Evolutionary conservation across 1,139 yeast species (phyloP).

Genomic region (Blastobotrys illinoisensis): DNA sequence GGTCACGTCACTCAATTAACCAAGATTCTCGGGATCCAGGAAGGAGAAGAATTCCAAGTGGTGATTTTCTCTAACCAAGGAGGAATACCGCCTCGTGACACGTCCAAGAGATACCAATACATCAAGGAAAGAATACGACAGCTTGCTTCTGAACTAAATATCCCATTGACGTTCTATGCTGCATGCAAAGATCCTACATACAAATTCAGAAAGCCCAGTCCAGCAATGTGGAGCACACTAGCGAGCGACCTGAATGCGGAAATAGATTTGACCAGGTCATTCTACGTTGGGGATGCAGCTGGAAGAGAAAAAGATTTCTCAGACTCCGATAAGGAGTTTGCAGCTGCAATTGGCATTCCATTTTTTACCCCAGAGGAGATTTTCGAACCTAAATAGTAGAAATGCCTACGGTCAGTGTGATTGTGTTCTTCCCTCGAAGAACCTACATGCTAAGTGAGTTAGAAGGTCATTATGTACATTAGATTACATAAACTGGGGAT

Average conservation of each 20-base stretch:
- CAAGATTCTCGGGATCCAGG: background rate
- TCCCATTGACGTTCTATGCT: constrained; percentile 55
- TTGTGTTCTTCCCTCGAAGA: constrained; percentile 11
- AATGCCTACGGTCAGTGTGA: background rate
- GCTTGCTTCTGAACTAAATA: constrained; percentile 30
- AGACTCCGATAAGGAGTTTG: constrained; percentile 70
- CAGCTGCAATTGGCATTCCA: constrained; percentile 46
- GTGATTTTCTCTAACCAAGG: constrained; percentile 89
- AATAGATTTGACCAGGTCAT: constrained; percentile 39
- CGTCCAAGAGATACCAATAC: constrained; percentile 49
- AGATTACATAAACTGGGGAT: constrained; percentile 1
- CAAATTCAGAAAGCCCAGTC: constrained; percentile 63
- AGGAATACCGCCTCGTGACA: constrained; percentile 41
- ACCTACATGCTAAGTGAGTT: constrained; percentile 8
- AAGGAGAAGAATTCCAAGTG: constrained; percentile 24
- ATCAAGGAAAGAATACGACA: constrained; percentile 43
- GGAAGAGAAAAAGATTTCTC: constrained; percentile 74
- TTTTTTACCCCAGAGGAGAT: constrained; percentile 70
- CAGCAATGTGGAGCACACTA: constrained; percentile 64
- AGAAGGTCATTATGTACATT: constrained; percentile 4
- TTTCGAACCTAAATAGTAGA: constrained; percentile 16
- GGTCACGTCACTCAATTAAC: background rate
- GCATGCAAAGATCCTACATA: constrained; percentile 31
- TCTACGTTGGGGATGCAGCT: constrained; percentile 96
- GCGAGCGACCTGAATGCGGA: constrained; percentile 31